These are phyloP conservation scores for Calonectria montana DNA, from an alignment of 2,329 filamentous ascomycete species.

Conservation along the genomic window DNA sequence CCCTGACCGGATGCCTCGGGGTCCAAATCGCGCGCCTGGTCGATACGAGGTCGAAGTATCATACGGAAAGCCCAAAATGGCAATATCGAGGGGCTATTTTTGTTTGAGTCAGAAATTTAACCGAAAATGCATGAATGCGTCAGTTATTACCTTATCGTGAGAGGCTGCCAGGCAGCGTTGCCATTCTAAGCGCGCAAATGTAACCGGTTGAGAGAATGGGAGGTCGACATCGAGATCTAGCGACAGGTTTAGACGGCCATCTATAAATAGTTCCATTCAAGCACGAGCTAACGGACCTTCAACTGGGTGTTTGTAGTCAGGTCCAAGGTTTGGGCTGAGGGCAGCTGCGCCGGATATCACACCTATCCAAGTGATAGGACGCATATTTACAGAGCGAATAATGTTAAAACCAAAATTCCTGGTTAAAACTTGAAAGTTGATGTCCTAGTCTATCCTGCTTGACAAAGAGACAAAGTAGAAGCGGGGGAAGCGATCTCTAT, in stretches of 20 bases:
- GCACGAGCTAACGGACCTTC: neutral
- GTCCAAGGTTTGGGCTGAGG: neutral
- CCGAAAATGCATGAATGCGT: neutral
- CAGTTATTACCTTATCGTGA: neutral
- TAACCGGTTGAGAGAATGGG: neutral
- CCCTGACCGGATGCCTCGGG: constrained; percentile 9
- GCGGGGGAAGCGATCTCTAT: neutral
- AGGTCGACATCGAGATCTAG: neutral
- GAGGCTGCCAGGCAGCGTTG: neutral
- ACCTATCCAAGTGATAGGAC: neutral
- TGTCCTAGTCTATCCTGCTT: neutral
- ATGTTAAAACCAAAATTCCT: no score
- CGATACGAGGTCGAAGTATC: constrained; percentile 17
- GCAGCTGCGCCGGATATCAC: neutral
- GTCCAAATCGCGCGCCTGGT: constrained; percentile 12
- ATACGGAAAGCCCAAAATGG: constrained; percentile 13
- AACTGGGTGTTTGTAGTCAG: neutral
- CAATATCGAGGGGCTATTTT: neutral
- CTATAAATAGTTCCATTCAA: no score
- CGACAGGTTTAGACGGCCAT: neutral
- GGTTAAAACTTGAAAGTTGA: no score
- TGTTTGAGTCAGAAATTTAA: neutral
- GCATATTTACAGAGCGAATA: neutral
- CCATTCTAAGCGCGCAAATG: neutral
- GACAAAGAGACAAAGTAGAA: neutral